Percentiles rank a stretch among this genome's conserved stretches.
Evolutionary conservation across 305 asterid species (phyloP).

Genomic region (Caryopteris hybrid): DNA sequence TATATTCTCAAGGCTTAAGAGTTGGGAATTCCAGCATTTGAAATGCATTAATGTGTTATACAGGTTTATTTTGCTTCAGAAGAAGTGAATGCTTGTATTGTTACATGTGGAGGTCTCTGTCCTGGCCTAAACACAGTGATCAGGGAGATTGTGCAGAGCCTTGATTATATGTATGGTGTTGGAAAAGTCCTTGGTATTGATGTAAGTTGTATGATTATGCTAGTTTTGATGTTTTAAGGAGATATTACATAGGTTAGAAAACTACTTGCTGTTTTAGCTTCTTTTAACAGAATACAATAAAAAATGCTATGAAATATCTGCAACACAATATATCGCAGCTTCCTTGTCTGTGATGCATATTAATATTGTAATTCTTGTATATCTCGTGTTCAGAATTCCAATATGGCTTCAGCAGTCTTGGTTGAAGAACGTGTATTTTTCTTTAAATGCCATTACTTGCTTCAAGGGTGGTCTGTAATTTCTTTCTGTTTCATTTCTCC

Average conservation of each 20-base stretch:
- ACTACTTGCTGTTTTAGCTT: slow-evolving; percentile 5
- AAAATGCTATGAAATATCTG: not conserved
- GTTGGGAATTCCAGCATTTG: slow-evolving; percentile 10
- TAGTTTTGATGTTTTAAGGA: slow-evolving; percentile 1
- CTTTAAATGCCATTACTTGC: slow-evolving; percentile 11
- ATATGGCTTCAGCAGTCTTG: not conserved
- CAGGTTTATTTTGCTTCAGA: slow-evolving; percentile 67
- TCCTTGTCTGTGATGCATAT: slow-evolving; percentile 10
- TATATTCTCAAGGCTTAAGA: slow-evolving; percentile 7
- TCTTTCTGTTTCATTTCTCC: not conserved
- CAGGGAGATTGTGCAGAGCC: slow-evolving; percentile 75
- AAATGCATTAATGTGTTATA: slow-evolving; percentile 14
- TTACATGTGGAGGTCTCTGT: slow-evolving; percentile 84
- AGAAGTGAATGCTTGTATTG: slow-evolving; percentile 72
- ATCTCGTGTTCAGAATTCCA: slow-evolving; percentile 3
- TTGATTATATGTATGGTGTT: slow-evolving; percentile 70
- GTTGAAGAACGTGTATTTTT: slow-evolving; percentile 9
- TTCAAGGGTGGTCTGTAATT: not conserved
- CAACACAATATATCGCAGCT: not conserved
- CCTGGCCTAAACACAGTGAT: slow-evolving; percentile 81
- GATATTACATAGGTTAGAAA: not conserved
- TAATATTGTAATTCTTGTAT: not conserved
- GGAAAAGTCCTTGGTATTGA: slow-evolving; percentile 61
- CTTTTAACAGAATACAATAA: not conserved
- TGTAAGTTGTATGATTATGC: slow-evolving; percentile 38